Conservation (phyloP, 1,284 basidiomycete genomes). For the Ceratobasidium sp. region DNA sequence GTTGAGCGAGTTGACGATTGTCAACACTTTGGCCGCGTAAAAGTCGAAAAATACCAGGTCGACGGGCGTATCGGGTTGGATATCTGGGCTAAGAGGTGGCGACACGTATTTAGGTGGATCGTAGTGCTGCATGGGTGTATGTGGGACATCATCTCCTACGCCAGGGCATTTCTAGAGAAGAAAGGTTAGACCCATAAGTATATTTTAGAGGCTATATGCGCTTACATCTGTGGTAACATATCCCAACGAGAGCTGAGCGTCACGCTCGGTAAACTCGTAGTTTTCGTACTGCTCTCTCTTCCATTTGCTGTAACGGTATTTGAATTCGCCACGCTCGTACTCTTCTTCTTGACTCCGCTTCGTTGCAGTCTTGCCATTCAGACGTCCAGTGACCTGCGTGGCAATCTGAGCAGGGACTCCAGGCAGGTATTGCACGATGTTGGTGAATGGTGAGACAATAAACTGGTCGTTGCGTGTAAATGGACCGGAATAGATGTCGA, state of each 20-base stretch:
- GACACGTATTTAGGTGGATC: slow-evolving; percentile 64
- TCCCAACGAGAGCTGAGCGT: slow-evolving; percentile 70
- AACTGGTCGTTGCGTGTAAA: slow-evolving; percentile 81
- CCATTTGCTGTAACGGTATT: slow-evolving; percentile 46
- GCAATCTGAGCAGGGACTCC: slow-evolving; percentile 62
- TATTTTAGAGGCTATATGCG: slow-evolving; percentile 15
- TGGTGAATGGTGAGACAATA: slow-evolving; percentile 66
- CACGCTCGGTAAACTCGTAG: slow-evolving; percentile 30
- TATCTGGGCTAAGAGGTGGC: slow-evolving; percentile 64
- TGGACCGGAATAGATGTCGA: slow-evolving; percentile 69
- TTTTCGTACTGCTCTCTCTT: slow-evolving; percentile 40
- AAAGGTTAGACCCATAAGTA: not conserved
- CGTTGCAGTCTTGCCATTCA: slow-evolving; percentile 62
- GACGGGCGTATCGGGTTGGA: slow-evolving; percentile 65
- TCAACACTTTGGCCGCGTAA: slow-evolving; percentile 68
- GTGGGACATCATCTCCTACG: slow-evolving; percentile 76
- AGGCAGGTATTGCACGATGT: slow-evolving; percentile 72
- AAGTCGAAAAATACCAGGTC: slow-evolving; percentile 81
- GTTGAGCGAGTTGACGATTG: slow-evolving; percentile 70
- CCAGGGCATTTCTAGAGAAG: slow-evolving; percentile 75
- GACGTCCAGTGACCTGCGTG: slow-evolving; percentile 66
- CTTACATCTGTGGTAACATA: slow-evolving; percentile 82
- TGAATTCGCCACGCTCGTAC: slow-evolving; percentile 47
- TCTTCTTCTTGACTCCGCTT: slow-evolving; percentile 59
- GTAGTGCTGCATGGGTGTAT: slow-evolving; percentile 72